Evolutionary conservation across 371 early-diverging fungal genomes (phyloP).

Genomic region (Apophysomyces ossiformis): DNA sequence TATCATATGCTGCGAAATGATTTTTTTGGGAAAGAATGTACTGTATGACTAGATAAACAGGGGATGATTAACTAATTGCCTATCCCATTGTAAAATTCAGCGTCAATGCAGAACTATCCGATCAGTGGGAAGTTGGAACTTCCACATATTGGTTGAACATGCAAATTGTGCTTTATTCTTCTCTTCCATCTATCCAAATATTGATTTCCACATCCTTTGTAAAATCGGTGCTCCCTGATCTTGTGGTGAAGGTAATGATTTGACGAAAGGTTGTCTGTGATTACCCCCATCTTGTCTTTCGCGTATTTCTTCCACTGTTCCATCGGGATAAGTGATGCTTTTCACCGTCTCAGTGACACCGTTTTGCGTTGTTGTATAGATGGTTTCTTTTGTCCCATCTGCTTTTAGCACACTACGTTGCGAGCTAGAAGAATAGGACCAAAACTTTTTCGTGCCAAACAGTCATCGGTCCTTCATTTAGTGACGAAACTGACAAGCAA

Average conservation of each 20-base stretch:
- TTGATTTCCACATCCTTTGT: conserved; percentile 17
- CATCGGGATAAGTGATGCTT: conserved; percentile 39
- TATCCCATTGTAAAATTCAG: too few relatives aligned
- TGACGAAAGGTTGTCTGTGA: background rate
- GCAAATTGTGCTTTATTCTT: too few relatives aligned
- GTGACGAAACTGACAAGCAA: too few relatives aligned
- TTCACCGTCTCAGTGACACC: conserved; percentile 44
- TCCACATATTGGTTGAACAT: too few relatives aligned
- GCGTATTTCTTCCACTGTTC: conserved; percentile 35
- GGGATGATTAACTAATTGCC: too few relatives aligned
- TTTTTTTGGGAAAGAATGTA: too few relatives aligned
- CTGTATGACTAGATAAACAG: too few relatives aligned
- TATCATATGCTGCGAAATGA: too few relatives aligned
- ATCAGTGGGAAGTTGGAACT: too few relatives aligned
- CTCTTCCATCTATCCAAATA: conserved; percentile 13
- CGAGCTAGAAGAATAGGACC: conserved; percentile 39
- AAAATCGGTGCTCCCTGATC: conserved; percentile 7
- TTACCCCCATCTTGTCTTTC: conserved; percentile 22
- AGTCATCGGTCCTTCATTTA: too few relatives aligned
- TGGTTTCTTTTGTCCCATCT: conserved; percentile 45
- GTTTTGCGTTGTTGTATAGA: conserved; percentile 31
- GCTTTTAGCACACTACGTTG: conserved; percentile 30
- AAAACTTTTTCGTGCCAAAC: conserved; percentile 5
- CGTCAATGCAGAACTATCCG: too few relatives aligned
- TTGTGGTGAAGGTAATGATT: background rate